Conservation (phyloP, 2,329 filamentous ascomycete genomes). For the Colletotrichum plurivorum region DNA sequence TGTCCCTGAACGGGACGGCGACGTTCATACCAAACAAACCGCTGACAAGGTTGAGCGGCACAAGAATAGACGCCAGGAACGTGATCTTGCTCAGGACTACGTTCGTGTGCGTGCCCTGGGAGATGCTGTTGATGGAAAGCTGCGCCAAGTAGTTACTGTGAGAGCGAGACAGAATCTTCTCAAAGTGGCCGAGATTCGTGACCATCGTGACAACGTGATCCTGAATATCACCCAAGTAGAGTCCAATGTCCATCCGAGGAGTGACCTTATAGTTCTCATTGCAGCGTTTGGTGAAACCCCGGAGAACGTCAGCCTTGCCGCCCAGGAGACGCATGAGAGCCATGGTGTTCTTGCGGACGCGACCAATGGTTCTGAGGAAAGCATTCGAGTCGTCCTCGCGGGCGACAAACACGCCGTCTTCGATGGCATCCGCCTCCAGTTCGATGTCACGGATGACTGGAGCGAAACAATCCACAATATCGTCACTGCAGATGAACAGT, state of each 20-base stretch:
- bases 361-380: constrained; percentile 90
- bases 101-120: constrained; percentile 90
- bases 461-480: constrained; percentile 96
- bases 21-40: constrained; percentile 94
- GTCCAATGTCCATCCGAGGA: constrained; percentile 93
- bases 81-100: constrained; percentile 95
- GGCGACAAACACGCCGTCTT: constrained; percentile 95
- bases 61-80: constrained; percentile 92
- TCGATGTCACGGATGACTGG: constrained; percentile 91
- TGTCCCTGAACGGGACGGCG: constrained; percentile 73
- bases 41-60: constrained; percentile 93
- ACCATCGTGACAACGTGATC: constrained; percentile 99
- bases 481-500: constrained; percentile 72
- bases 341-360: constrained; percentile 94
- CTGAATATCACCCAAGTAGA: constrained; percentile 97
- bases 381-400: constrained; percentile 89
- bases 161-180: constrained; percentile 95
- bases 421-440: constrained; percentile 89
- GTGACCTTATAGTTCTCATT: constrained; percentile 98
- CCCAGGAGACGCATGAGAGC: constrained; percentile 92
- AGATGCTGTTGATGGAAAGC: constrained; percentile 91
- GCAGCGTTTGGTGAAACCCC: constrained; percentile 97
- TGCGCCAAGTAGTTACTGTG: constrained; percentile 98
- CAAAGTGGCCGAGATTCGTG: constrained; percentile 94
- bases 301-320: constrained; percentile 98